phyloP scores from a whole-genome alignment of 805 yeast genomes.

The Jamesozyma jinghongensis region DNA sequence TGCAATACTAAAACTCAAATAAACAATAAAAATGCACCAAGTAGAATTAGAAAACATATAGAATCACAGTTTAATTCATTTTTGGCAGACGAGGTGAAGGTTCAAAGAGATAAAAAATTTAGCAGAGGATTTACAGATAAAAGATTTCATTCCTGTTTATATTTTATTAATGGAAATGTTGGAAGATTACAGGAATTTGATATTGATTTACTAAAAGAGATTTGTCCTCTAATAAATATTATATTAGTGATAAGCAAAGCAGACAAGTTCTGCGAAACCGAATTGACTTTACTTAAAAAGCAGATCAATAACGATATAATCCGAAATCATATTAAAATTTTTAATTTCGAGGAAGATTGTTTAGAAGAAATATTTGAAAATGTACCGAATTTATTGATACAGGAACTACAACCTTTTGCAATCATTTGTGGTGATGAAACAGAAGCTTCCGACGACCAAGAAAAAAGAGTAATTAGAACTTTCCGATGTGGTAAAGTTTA shows the following conservation, averaged over 20 bases:
- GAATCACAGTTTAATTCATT: constrained; percentile 65
- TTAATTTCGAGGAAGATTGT: constrained; percentile 56
- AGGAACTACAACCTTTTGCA: constrained; percentile 52
- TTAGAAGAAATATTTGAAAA: constrained; percentile 20
- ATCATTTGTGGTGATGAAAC: constrained; percentile 46
- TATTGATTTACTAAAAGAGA: constrained; percentile 55
- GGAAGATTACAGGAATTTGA: constrained; percentile 43
- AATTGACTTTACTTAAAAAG: constrained; percentile 45
- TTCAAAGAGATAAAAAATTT: constrained; percentile 50
- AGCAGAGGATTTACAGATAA: constrained; percentile 45
- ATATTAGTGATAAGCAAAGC: constrained; percentile 78
- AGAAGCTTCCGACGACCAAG: neutral
- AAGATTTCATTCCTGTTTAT: constrained; percentile 68
- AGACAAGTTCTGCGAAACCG: constrained; percentile 64
- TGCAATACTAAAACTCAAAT: constrained; percentile 31
- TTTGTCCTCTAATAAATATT: constrained; percentile 68
- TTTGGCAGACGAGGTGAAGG: constrained; percentile 65
- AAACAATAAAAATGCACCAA: constrained; percentile 46
- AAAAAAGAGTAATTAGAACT: constrained; percentile 33
- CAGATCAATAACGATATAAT: constrained; percentile 49
- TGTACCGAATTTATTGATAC: constrained; percentile 30
- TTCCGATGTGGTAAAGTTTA: constrained; percentile 64
- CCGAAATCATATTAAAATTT: constrained; percentile 51
- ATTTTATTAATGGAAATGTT: constrained; percentile 59
- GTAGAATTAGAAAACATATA: constrained; percentile 47